Percentiles rank a stretch among this genome's conserved stretches.
These are phyloP conservation scores for Neltuma alba DNA, from an alignment of 306 rosid species.

Conservation along the genomic window DNA sequence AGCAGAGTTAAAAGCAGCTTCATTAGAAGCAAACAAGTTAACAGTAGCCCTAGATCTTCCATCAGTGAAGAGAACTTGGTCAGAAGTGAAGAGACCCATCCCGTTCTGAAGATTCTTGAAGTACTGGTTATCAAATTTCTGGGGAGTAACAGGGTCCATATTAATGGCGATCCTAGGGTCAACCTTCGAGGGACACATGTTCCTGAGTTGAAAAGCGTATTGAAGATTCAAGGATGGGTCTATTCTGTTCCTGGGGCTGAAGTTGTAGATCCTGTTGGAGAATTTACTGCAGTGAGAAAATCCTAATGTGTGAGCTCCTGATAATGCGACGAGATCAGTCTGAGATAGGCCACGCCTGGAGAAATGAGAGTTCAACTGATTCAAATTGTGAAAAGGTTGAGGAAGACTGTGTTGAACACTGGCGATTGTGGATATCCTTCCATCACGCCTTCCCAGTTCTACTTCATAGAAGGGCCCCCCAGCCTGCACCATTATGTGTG, in stretches of 20 bases:
- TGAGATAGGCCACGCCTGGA: conserved; percentile 63
- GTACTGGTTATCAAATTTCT: conserved; percentile 69
- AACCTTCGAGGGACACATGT: conserved; percentile 60
- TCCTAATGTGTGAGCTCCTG: conserved; percentile 95
- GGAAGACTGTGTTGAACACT: conserved; percentile 74
- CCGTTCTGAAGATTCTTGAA: conserved; percentile 86
- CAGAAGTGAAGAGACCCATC: conserved; percentile 77
- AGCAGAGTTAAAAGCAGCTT: conserved; percentile 57
- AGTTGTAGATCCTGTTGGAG: conserved; percentile 57
- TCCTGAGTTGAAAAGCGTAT: conserved; percentile 66
- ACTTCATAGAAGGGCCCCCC: conserved; percentile 87
- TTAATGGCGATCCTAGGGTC: conserved; percentile 71
- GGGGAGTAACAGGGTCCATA: conserved; percentile 75
- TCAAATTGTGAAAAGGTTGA: conserved; percentile 51
- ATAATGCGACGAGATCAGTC: conserved; percentile 75
- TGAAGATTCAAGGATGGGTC: conserved; percentile 66
- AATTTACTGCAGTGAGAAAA: conserved; percentile 76
- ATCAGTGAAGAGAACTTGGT: conserved; percentile 68
- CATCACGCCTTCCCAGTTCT: conserved; percentile 87
- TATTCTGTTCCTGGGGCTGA: conserved; percentile 56
- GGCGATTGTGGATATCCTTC: conserved; percentile 57
- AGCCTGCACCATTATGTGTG: conserved; percentile 42
- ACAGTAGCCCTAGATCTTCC: conserved; percentile 67
- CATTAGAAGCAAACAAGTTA: conserved; percentile 65
- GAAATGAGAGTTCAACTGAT: conserved; percentile 60